Evolutionary conservation across 305 asterid genomes (phyloP).

Genomic region (Fraxinus sp.): DNA sequence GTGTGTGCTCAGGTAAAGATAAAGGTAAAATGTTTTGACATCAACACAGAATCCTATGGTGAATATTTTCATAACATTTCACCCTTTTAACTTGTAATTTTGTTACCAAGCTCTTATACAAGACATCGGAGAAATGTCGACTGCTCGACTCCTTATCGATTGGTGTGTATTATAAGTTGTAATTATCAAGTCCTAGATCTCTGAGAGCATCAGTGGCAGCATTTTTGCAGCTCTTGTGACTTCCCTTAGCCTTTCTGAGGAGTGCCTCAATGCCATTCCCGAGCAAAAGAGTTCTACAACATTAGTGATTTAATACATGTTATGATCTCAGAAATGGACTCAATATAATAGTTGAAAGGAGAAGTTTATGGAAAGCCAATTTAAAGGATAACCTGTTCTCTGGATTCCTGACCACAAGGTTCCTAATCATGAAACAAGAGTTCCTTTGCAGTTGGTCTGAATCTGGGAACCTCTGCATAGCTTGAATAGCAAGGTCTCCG

Average conservation of each 20-base stretch:
- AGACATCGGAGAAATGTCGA: neutral
- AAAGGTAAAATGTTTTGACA: neutral
- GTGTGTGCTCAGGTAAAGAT: neutral
- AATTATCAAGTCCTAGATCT: conserved; percentile 82
- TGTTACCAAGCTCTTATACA: neutral
- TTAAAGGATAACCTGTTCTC: conserved; percentile 63
- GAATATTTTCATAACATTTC: neutral
- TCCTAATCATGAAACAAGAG: conserved; percentile 87
- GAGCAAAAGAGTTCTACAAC: conserved; percentile 66
- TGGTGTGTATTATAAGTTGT: conserved; percentile 47
- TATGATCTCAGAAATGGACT: neutral
- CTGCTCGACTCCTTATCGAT: neutral
- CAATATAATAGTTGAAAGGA: conserved; percentile 1
- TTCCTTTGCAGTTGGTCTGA: conserved; percentile 72
- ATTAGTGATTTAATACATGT: neutral
- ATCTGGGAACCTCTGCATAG: conserved; percentile 75
- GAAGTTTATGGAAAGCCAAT: neutral
- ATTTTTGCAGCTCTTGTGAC: conserved; percentile 72
- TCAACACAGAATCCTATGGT: neutral
- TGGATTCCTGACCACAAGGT: conserved; percentile 81
- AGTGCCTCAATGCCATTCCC: conserved; percentile 75
- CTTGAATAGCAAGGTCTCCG: conserved; percentile 81
- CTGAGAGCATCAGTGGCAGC: conserved; percentile 93
- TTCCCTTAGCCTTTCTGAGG: conserved; percentile 70
- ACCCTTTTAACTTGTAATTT: neutral